Evolutionary conservation across 495 filamentous ascomycete genomes (phyloP).

Genomic region (Entonaema liquescens): DNA sequence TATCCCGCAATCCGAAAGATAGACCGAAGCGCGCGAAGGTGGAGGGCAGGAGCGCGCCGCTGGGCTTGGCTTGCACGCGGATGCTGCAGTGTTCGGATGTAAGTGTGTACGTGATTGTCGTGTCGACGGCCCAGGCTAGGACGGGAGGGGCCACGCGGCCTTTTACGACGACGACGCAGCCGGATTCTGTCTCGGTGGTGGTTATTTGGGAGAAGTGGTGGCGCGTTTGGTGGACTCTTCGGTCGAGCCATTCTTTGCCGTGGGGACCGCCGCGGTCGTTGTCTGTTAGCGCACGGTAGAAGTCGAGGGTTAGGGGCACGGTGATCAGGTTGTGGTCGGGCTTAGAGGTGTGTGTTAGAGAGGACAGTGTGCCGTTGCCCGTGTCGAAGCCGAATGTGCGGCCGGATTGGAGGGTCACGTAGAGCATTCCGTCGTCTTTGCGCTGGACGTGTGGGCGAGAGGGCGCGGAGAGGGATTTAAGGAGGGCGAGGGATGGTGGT

Average conservation of each 20-base stretch:
- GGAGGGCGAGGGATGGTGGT: slow-evolving; percentile 38
- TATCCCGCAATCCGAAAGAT: slow-evolving; percentile 53
- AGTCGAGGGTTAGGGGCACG: slow-evolving; percentile 52
- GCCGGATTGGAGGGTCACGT: slow-evolving; percentile 42
- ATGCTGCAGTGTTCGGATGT: slow-evolving; percentile 54
- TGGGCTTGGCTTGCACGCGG: slow-evolving; percentile 52
- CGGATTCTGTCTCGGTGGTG: slow-evolving; percentile 48
- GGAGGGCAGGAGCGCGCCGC: slow-evolving; percentile 53
- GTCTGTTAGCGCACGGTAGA: slow-evolving; percentile 68
- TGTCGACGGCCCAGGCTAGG: slow-evolving; percentile 67
- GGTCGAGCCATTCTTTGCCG: slow-evolving; percentile 54
- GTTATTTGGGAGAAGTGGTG: slow-evolving; percentile 52
- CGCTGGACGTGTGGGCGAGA: slow-evolving; percentile 28
- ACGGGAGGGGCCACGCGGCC: slow-evolving; percentile 66
- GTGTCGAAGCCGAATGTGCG: slow-evolving; percentile 55
- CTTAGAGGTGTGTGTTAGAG: slow-evolving; percentile 42
- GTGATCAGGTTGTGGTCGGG: slow-evolving; percentile 53
- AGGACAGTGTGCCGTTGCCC: slow-evolving; percentile 49
- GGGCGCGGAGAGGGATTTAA: slow-evolving; percentile 35
- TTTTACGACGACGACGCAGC: slow-evolving; percentile 51
- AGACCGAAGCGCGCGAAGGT: slow-evolving; percentile 70
- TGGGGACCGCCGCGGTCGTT: slow-evolving; percentile 65
- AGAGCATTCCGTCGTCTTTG: slow-evolving; percentile 38
- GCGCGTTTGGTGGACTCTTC: slow-evolving; percentile 54
- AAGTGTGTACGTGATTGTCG: slow-evolving; percentile 64